Percentiles rank a stretch among this genome's conserved stretches.
These are phyloP conservation scores for Mucor racemosus DNA, from an alignment of 371 early-diverging fungal species.

Conservation along the genomic window DNA sequence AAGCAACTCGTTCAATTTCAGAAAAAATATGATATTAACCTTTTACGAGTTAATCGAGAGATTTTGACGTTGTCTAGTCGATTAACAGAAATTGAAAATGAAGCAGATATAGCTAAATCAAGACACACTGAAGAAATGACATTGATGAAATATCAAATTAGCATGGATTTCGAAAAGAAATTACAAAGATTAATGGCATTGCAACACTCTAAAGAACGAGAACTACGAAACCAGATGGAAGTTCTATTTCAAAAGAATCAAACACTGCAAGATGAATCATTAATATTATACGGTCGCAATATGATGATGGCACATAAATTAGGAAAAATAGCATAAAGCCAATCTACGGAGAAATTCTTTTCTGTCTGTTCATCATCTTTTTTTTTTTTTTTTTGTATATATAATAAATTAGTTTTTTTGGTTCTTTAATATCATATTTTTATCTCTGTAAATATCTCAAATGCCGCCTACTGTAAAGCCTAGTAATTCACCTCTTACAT, in stretches of 20 bases:
- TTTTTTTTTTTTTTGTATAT: not conserved
- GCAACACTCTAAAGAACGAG: conserved; percentile 8
- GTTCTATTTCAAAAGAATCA: conserved; percentile 19
- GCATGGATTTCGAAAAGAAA: conserved; percentile 4
- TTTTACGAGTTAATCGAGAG: conserved; percentile 22
- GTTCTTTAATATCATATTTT: too few species aligned
- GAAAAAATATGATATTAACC: conserved; percentile 18
- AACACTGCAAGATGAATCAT: conserved; percentile 18
- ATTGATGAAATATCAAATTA: not conserved
- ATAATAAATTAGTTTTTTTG: conserved; percentile 5
- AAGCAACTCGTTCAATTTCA: conserved; percentile 1
- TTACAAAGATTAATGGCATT: not conserved
- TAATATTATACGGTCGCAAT: conserved; percentile 23
- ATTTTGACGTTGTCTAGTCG: conserved; percentile 16
- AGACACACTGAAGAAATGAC: conserved; percentile 11
- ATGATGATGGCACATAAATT: conserved; percentile 16
- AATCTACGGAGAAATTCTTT: conserved; percentile 15
- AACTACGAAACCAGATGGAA: conserved; percentile 7
- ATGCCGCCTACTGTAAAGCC: conserved; percentile 20
- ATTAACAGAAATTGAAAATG: conserved; percentile 27
- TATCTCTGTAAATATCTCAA: not conserved
- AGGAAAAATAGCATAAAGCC: conserved; percentile 17
- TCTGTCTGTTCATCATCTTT: not conserved
- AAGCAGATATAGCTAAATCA: conserved; percentile 10
- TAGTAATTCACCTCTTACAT: conserved; percentile 2